These are phyloP conservation scores for Middelhovenomyces tepae DNA, from an alignment of 805 yeast species.

Conservation along the genomic window DNA sequence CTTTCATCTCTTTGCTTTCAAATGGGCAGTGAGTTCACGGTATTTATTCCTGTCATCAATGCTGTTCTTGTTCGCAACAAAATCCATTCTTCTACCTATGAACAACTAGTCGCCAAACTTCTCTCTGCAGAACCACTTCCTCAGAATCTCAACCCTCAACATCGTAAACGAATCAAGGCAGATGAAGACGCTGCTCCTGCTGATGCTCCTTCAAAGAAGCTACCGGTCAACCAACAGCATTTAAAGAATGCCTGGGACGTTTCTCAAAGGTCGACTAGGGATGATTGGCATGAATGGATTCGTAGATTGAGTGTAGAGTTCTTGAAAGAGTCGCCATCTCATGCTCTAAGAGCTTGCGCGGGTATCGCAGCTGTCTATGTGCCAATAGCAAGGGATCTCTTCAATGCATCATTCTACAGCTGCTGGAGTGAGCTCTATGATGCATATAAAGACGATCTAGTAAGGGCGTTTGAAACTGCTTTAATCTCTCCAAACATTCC, in stretches of 20 bases:
- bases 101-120: slow-evolving; percentile 69
- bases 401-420: slow-evolving; percentile 90
- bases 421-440: slow-evolving; percentile 92
- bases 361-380: slow-evolving; percentile 78
- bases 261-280: slow-evolving; percentile 76
- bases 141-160: slow-evolving; percentile 54
- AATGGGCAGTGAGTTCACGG: slow-evolving; percentile 73
- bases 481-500: slow-evolving; percentile 85
- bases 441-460: slow-evolving; percentile 81
- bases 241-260: slow-evolving; percentile 89
- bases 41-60: slow-evolving; percentile 76
- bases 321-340: slow-evolving; percentile 87
- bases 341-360: slow-evolving; percentile 88
- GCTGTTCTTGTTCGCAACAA: slow-evolving; percentile 49
- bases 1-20: slow-evolving; percentile 65
- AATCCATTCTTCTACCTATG: slow-evolving; percentile 66
- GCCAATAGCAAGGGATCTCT: slow-evolving; percentile 81
- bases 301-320: slow-evolving; percentile 77
- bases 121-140: slow-evolving; percentile 83
- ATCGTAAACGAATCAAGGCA: slow-evolving; percentile 38
- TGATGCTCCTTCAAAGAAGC: slow-evolving; percentile 61
- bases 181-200: slow-evolving; percentile 47
- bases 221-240: slow-evolving; percentile 57
- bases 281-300: slow-evolving; percentile 98
- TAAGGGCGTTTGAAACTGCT: slow-evolving; percentile 77